Conservation (phyloP, 768 basidiomycete genomes). For the Agaricus subrufescens region DNA sequence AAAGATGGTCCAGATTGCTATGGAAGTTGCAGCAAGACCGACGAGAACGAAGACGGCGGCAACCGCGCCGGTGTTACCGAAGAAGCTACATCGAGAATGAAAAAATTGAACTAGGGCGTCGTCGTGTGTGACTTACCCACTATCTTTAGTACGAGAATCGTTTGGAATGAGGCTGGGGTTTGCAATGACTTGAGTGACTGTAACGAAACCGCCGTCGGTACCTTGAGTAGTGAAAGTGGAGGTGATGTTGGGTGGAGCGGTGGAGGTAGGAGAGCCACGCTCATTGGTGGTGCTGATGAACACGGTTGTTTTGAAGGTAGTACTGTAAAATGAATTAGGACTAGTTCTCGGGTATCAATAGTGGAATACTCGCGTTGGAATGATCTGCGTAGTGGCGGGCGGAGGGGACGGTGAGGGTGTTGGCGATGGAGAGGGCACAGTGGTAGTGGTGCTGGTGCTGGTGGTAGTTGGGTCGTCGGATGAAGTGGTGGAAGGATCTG, state of each 20-base stretch:
- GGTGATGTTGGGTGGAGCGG: constrained; percentile 56
- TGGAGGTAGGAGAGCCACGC: constrained; percentile 41
- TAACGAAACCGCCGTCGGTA: constrained; percentile 46
- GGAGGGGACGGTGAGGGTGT: constrained; percentile 11
- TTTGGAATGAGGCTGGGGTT: constrained; percentile 75
- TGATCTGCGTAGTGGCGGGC: constrained; percentile 4
- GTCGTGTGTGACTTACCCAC: constrained; percentile 41
- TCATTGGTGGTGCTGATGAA: constrained; percentile 59
- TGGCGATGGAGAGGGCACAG: constrained; percentile 2
- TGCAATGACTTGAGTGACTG: constrained; percentile 58
- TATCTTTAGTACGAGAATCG: constrained; percentile 30
- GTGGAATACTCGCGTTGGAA: constrained; percentile 13
- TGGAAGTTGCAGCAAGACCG: constrained; percentile 71
- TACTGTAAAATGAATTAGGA: constrained; percentile 30
- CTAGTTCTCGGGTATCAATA: constrained; percentile 13
- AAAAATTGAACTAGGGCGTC: constrained; percentile 2
- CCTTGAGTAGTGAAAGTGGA: constrained; percentile 49
- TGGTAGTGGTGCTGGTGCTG: no score
- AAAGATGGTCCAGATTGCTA: constrained; percentile 66
- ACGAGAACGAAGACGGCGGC: constrained; percentile 89
- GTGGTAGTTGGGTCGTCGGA: no score
- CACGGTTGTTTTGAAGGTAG: constrained; percentile 48
- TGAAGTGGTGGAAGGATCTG: no score
- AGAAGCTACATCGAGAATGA: constrained; percentile 55
- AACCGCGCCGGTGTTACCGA: constrained; percentile 84